Conservation (phyloP, 1,139 yeast genomes). For the Saccharomycopsis hybrid region DNA sequence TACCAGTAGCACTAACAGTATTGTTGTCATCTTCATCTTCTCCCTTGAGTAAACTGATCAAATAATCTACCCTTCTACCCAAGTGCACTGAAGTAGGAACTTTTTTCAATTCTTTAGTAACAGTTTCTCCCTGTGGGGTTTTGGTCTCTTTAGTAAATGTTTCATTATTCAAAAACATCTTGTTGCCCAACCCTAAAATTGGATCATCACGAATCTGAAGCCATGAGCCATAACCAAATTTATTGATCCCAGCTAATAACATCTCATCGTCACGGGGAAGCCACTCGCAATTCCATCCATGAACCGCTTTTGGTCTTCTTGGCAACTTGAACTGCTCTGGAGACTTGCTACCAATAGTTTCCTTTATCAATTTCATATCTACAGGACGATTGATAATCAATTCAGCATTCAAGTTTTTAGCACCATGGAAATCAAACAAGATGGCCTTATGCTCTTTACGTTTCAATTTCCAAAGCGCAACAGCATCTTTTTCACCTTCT, state of each 20-base stretch:
- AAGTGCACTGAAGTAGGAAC: constrained; percentile 92
- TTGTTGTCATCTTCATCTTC: constrained; percentile 36
- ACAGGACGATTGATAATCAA: constrained; percentile 72
- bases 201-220: constrained; percentile 92
- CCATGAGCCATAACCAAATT: constrained; percentile 98
- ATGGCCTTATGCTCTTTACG: constrained; percentile 83
- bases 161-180: constrained; percentile 57
- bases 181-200: constrained; percentile 76
- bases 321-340: constrained; percentile 54
- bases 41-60: constrained; percentile 62
- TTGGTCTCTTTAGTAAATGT: constrained; percentile 22
- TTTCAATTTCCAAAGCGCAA: constrained; percentile 46
- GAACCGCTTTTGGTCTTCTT: constrained; percentile 67
- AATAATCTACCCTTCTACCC: constrained; percentile 88
- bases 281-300: constrained; percentile 93
- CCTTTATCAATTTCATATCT: constrained; percentile 64
- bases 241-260: constrained; percentile 78
- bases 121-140: constrained; percentile 19
- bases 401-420: constrained; percentile 88
- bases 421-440: constrained; percentile 82
- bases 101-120: constrained; percentile 40
- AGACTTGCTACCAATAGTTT: constrained; percentile 51
- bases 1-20: constrained; percentile 23
- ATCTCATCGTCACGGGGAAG: constrained; percentile 73
- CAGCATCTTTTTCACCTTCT: constrained; percentile 31